Conservation (phyloP, 495 filamentous ascomycete genomes). For the Staphylotrichum tortipilum region DNA sequence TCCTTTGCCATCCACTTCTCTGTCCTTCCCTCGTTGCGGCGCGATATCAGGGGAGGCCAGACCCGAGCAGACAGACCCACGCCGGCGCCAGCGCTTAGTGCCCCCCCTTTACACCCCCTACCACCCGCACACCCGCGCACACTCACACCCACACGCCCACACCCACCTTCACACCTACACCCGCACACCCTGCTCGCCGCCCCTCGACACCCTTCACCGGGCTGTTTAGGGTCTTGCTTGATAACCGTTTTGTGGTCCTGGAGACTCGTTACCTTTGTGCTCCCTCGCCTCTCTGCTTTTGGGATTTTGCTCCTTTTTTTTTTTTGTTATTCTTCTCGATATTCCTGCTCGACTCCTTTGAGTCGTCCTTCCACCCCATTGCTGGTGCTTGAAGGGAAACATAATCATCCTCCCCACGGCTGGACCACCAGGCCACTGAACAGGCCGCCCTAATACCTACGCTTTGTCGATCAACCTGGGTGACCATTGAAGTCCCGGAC, state of each 20-base stretch:
- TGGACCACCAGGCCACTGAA: conserved; percentile 7
- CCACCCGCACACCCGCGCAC: conserved; percentile 7
- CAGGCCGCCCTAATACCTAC: conserved; percentile 2
- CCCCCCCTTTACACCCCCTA: conserved; percentile 1
- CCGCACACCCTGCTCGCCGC: conserved; percentile 14
- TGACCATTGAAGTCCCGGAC: conserved; percentile 1
- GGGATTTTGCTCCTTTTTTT: no score
- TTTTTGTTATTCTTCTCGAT: conserved; percentile 3
- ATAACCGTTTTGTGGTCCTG: conserved; percentile 19
- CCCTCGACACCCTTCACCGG: conserved; percentile 15
- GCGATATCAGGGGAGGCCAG: conserved; percentile 6
- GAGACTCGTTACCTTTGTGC: conserved; percentile 15
- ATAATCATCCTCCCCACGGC: neutral
- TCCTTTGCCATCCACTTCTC: neutral
- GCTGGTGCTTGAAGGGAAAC: neutral
- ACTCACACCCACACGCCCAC: conserved; percentile 19
- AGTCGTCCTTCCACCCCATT: neutral
- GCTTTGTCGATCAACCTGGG: conserved; percentile 1
- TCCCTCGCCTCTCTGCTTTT: conserved; percentile 7
- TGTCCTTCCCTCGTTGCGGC: neutral
- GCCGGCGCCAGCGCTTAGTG: conserved; percentile 15
- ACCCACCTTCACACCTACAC: conserved; percentile 16
- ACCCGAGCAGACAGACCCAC: conserved; percentile 7
- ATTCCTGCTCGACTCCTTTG: neutral
- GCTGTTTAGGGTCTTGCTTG: conserved; percentile 7